These are phyloP conservation scores for Chalara sp. DNA, from an alignment of 2,329 filamentous ascomycete species.

Conservation along the genomic window DNA sequence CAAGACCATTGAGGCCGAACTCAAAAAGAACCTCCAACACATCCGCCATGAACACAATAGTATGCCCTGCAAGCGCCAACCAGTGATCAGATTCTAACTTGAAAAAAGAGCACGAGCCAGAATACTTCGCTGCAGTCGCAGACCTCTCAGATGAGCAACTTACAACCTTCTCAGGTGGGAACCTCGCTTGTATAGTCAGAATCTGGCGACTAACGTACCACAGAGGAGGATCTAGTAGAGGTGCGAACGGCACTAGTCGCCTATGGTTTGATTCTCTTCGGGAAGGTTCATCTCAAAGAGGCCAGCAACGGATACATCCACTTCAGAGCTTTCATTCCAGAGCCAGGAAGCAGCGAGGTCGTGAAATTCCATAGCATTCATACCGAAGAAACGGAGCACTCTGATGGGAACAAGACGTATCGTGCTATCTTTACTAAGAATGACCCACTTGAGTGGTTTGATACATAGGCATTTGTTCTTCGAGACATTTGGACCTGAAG, in stretches of 20 bases:
- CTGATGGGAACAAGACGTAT: conserved; percentile 36
- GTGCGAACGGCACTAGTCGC: conserved; percentile 40
- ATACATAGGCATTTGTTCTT: conserved; percentile 28
- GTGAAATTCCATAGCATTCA: conserved; percentile 40
- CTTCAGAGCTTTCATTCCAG: conserved; percentile 40
- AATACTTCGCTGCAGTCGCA: conserved; percentile 45
- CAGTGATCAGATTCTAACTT: conserved; percentile 1
- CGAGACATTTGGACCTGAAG: no score
- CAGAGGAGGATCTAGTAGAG: conserved; percentile 33
- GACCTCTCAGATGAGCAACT: conserved; percentile 22
- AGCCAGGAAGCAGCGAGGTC: conserved; percentile 28
- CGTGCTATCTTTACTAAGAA: conserved; percentile 39
- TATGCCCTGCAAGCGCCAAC: conserved; percentile 16
- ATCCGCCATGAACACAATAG: conserved; percentile 40
- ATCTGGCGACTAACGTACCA: conserved; percentile 27
- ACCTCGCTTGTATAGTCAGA: not conserved
- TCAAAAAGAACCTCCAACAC: conserved; percentile 44
- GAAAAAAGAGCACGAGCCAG: conserved; percentile 42
- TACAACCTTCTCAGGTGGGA: conserved; percentile 26
- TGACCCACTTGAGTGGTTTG: conserved; percentile 48
- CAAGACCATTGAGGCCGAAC: conserved; percentile 40
- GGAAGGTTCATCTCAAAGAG: conserved; percentile 41
- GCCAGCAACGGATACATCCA: conserved; percentile 36
- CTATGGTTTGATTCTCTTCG: conserved; percentile 43
- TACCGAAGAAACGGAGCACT: conserved; percentile 35